Percentiles rank a stretch among this genome's conserved stretches.
Conservation (phyloP, 139 green algal species). For the Zygnema cylindricum region DNA sequence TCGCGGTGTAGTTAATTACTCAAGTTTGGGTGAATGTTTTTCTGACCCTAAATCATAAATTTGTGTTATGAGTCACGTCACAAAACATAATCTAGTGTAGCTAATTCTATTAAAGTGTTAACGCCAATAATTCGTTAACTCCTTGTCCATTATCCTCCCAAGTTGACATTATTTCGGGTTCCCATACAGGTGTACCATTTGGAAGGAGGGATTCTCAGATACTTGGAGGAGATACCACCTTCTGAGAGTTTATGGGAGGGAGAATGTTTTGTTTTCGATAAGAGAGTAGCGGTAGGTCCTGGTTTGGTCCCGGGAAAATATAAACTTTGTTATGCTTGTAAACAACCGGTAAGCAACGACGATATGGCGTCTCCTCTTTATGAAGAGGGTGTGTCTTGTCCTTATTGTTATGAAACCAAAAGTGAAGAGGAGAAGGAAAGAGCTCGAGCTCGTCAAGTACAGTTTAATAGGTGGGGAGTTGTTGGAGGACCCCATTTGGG, state of each 20-base stretch:
- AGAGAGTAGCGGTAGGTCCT: slow-evolving; percentile 45
- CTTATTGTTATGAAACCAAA: slow-evolving; percentile 44
- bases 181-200: slow-evolving; percentile 52
- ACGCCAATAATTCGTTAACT: too few relatives aligned
- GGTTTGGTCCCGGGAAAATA: slow-evolving; percentile 30
- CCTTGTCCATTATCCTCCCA: too few relatives aligned
- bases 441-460: slow-evolving; percentile 8
- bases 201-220: slow-evolving; percentile 60
- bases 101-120: too few relatives aligned
- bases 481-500: slow-evolving; percentile 32
- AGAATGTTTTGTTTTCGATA: slow-evolving; percentile 63
- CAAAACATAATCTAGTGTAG: too few relatives aligned
- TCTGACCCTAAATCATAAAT: too few relatives aligned
- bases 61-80: too few relatives aligned
- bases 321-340: slow-evolving; percentile 46
- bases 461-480: slow-evolving; percentile 43
- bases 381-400: slow-evolving; percentile 51
- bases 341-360: slow-evolving; percentile 23
- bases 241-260: slow-evolving; percentile 56
- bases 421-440: slow-evolving; percentile 24
- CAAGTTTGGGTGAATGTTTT: too few relatives aligned
- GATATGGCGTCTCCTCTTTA: slow-evolving; percentile 33
- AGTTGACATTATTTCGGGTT: background rate
- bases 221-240: slow-evolving; percentile 42
- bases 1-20: too few relatives aligned